Base-by-base conservation (phyloP, 441 rosid genomes). In the Biscutella laevigata region DNA sequence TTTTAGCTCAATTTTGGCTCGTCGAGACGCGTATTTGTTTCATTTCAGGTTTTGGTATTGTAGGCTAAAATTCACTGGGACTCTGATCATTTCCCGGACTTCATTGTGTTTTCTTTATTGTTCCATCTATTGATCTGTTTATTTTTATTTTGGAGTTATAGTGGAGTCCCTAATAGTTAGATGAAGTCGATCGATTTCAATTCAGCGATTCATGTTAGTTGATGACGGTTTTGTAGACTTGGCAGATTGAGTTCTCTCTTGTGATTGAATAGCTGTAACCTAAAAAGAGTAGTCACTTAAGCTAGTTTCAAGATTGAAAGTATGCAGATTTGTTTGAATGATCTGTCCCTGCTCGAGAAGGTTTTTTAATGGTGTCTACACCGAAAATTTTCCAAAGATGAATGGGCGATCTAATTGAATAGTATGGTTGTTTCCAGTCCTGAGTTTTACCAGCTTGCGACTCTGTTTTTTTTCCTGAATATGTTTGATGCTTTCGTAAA, bases 141-240 rank as follows among this genome's bases (percentile, higher is more conserved):
- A 12, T 25, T 17, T 33, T 9, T 0, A 1, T 22, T 34, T 21
- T 11, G 25, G 15, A n/a, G 28, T 4, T 7, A 14, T 12, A 5
- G n/a, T 35, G 17, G 13, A 19, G 20, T 61, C n/a, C 22, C 45
- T 42, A 2, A 0, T 59, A 59, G 47, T 20, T 22, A 22, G 49
- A 46, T 53, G 48, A 26, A 53, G 32, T 36, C 20, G 54, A 54
- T 56, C 22, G 48, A 33, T 61, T 61, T 59, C 12, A 42, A n/a
- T 43, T 42, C 6, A n/a, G 16, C 20, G 16, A 15, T 30, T 38
- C 33, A 1, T 59, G 48, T 12, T 28, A 40, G 32, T 51, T 42
- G 8, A 50, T 42, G 29, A 29, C 26, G 12, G 17, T 26, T 25
- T 16, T 42, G 34, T 61, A 52, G 17, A 32, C 14, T n/a, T n/a